Conservation (phyloP, 306 rosid species). For the Dalbergia cultrata region DNA sequence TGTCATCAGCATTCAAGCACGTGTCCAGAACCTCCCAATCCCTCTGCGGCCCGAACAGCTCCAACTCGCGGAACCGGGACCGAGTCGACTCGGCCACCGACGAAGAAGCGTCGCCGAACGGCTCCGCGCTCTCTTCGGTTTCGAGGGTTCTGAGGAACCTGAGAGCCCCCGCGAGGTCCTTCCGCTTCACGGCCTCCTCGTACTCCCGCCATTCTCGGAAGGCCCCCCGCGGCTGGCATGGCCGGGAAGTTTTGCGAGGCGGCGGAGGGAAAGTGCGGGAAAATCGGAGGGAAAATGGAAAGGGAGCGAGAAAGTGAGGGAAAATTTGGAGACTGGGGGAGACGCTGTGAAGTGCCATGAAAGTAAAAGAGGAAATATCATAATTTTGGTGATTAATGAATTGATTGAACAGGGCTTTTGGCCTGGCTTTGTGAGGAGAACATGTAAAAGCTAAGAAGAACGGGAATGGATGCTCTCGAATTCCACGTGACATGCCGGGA, state of each 20-base stretch:
- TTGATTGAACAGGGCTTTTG: not conserved
- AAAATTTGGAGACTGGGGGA: slow-evolving; percentile 40
- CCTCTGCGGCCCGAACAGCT: slow-evolving; percentile 70
- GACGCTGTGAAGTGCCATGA: slow-evolving; percentile 55
- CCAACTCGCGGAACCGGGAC: slow-evolving; percentile 61
- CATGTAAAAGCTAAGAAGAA: no score
- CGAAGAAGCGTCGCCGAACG: slow-evolving; percentile 36
- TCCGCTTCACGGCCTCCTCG: slow-evolving; percentile 95
- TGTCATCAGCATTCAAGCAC: slow-evolving; percentile 93
- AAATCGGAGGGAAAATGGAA: slow-evolving; percentile 38
- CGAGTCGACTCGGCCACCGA: slow-evolving; percentile 48
- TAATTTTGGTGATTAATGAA: no score
- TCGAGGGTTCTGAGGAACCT: slow-evolving; percentile 70
- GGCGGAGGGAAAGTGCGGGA: slow-evolving; percentile 35
- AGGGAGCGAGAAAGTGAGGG: slow-evolving; percentile 40
- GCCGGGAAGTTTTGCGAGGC: not conserved
- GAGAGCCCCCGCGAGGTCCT: slow-evolving; percentile 90
- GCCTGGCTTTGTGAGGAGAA: no score
- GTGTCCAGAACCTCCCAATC: slow-evolving; percentile 96
- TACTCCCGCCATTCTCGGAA: slow-evolving; percentile 90
- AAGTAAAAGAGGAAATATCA: not conserved
- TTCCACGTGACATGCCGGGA: no score
- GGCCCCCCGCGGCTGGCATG: slow-evolving; percentile 42
- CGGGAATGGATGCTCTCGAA: no score
- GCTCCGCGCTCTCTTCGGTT: slow-evolving; percentile 48